Base-by-base conservation (phyloP, 805 yeast genomes). In the Teunomyces cretensis region DNA sequence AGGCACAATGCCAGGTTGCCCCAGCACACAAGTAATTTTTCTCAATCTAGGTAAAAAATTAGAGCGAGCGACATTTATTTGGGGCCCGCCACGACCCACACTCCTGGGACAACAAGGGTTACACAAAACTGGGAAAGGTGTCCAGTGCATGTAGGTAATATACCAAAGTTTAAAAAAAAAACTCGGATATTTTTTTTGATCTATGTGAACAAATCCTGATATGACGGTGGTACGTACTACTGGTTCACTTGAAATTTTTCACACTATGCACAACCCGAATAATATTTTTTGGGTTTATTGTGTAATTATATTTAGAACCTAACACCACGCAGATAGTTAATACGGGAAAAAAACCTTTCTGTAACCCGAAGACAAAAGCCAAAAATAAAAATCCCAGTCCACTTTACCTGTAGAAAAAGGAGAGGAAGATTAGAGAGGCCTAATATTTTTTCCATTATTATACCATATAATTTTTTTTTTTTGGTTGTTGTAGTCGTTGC, bases 251-350 rank as follows among this genome's bases (percentile, higher is more conserved):
- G 14, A 17, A 19, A 35, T 17, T 35, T 35, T 35, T 22, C 15
- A 35, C 15, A n/a, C 9, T 22, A 19, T 35, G 38, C 38, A 35
- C 22, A 19, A 35, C 19, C 27, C 38, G n/a, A 32, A 17, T 4
- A 15, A 15, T 35, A 17, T 35, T 33, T 33, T 33, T 35, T 35
- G 2, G 12, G 28, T 11, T 26, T 3, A 11, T 19, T 35, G 27
- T 19, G 38, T 35, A 35, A 35, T 35, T 35, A 19, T 17, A 35
- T 35, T 35, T 35, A 35, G 38, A 33, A 35, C 38, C 38, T 35
- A 9, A 22, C 38, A 33, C 38, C 38, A 35, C 27, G 28, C 27
- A 19, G 19, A n/a, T 4, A 26, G 28, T 8, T 5, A 5, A 9
- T 26, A 11, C 9, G 12, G 9, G 28, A 35, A 22, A 32, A 32